Evolutionary conservation across 164 flowering plant genomes (phyloP).

Genomic region (Cinnamomum micranthum): DNA sequence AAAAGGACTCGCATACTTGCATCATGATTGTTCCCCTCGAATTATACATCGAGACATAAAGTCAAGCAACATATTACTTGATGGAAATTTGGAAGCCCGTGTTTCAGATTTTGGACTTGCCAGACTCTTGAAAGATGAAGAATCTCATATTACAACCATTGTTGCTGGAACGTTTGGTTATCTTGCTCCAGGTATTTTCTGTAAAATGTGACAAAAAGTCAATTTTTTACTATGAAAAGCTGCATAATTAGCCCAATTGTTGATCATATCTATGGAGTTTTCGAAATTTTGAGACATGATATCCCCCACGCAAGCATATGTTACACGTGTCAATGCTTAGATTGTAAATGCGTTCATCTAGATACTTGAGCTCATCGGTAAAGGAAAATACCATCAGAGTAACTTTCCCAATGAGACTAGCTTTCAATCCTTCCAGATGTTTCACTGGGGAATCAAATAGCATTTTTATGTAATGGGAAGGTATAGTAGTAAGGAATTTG

Average conservation of each 20-base stretch:
- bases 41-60: slow-evolving; percentile 97
- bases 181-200: slow-evolving; percentile 84
- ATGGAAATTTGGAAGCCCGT: slow-evolving; percentile 90
- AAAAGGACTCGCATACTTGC: slow-evolving; percentile 89
- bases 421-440: neutral
- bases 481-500: too few relatives aligned
- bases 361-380: neutral
- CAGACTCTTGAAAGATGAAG: slow-evolving; percentile 87
- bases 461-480: too few relatives aligned
- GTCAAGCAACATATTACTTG: slow-evolving; percentile 96
- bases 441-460: too few relatives aligned
- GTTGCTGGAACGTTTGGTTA: slow-evolving; percentile 99
- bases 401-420: neutral
- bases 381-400: neutral
- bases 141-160: slow-evolving; percentile 96
- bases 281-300: neutral
- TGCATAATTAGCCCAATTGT: neutral
- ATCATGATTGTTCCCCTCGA: slow-evolving; percentile 97
- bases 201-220: too few relatives aligned
- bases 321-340: neutral
- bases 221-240: neutral
- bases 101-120: slow-evolving; percentile 99
- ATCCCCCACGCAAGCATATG: neutral
- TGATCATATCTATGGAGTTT: neutral
- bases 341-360: neutral